A percentile compares a stretch with the other conserved stretches of the same genome.
Evolutionary conservation across 2,329 filamentous ascomycete species (phyloP).

Genomic region (Verticillium klebahnii): DNA sequence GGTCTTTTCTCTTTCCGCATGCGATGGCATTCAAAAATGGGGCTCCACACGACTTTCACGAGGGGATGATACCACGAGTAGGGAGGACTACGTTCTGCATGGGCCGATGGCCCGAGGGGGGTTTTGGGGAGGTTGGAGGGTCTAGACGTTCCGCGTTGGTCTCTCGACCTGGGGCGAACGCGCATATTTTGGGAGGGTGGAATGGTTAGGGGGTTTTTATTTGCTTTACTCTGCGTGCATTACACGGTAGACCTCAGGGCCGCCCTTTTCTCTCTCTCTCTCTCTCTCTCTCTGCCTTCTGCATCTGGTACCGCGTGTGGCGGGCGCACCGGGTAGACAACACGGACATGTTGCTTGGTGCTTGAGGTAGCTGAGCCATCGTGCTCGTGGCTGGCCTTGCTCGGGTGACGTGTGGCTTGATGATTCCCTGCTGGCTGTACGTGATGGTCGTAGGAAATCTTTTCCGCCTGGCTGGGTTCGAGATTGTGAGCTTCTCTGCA

Average conservation of each 20-base stretch:
- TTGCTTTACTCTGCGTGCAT: neutral
- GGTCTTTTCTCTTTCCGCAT: neutral
- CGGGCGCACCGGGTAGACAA: neutral
- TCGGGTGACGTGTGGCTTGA: neutral
- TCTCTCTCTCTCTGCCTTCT: neutral
- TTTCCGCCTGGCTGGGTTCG: too few relatives aligned
- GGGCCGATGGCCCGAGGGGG: too few relatives aligned
- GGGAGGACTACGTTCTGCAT: neutral
- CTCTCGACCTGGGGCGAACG: neutral
- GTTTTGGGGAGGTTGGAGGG: too few relatives aligned
- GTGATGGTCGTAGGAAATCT: too few relatives aligned
- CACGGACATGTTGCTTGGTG: neutral
- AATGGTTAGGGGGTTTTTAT: constrained; percentile 3
- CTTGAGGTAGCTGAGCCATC: neutral
- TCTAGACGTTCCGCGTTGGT: neutral
- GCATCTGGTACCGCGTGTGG: neutral
- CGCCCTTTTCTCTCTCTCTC: neutral
- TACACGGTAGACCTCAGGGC: constrained; percentile 1
- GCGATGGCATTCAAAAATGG: neutral
- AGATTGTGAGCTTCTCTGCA: too few relatives aligned
- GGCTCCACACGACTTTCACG: neutral
- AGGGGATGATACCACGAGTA: neutral
- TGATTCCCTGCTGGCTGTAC: too few relatives aligned
- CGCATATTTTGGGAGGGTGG: neutral
- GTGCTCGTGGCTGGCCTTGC: neutral